Base-by-base conservation (phyloP, 768 basidiomycete species). In the Lentinula sp. region DNA sequence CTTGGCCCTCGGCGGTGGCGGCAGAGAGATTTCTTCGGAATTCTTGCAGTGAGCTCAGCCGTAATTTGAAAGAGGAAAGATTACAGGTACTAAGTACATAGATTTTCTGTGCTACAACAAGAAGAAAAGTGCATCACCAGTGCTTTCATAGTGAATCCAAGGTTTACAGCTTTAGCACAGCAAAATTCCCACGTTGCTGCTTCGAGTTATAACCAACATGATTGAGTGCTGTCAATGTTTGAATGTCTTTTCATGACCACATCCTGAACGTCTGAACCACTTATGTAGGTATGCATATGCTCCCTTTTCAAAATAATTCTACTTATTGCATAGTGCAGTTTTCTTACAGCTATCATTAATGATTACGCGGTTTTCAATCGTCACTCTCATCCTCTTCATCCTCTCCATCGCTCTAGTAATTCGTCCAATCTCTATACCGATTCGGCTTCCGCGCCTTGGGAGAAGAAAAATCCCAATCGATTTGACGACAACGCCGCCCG, bases 391-490 rank as follows among this genome's bases (percentile, higher is more conserved):
- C 54, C 59, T 84, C 8, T 85, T 84, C 71, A 71, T 84, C 54
- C 40, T 80, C 32, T 84, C 83, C 4, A 84, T 81, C 43, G 66
- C 76, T 58, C 79, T 80, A 61, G 84, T 85, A 0, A 84, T 84
- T 46, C 70, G 67, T 18, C 79, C 81, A 1, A 68, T 81, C 34
- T 66, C 73, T 2, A 73, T 84, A 66, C 77, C 75, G 13, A 66
- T 77, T 0, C 70, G 65, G 5, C 65, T 76, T 2, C 74, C 70
- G 1, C 65, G 71, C 49, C 50, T 76, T 57, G 71, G 74, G 1
- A 66, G 61, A 37, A 73, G 65, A 61, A 70, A 66, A 32, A 66
- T 81, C 18, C 73, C 71, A 9, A 67, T 85, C 48, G 77, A 83
- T 66, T 76, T 85, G 43, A 81, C 78, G 1, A 83, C 82, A 3